Evolutionary conservation across 345 rosid genomes (phyloP).

Genomic region (Sisymbrium altissimum): DNA sequence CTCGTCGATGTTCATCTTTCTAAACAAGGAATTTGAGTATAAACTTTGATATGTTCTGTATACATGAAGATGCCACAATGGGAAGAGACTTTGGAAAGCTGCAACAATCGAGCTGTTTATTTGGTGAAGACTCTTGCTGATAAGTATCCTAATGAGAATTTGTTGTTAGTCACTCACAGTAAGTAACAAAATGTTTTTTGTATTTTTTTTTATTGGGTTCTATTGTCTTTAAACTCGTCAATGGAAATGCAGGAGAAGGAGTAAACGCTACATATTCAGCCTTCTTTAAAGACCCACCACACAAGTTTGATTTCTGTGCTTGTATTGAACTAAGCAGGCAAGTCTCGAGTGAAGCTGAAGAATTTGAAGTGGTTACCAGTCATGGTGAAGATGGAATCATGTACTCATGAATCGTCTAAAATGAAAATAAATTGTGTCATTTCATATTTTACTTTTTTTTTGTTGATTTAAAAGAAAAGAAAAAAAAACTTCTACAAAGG

Average conservation of each 20-base stretch:
- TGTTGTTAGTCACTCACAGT: conserved; percentile 84
- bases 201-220: too few relatives aligned
- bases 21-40: too few relatives aligned
- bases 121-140: conserved; percentile 54
- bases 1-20: too few relatives aligned
- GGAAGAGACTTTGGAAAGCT: conserved; percentile 45
- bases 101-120: conserved; percentile 48
- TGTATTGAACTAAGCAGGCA: background rate
- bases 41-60: conserved; percentile 4
- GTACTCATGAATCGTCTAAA: too few relatives aligned
- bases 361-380: background rate
- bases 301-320: background rate
- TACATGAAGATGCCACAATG: conserved; percentile 70
- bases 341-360: background rate
- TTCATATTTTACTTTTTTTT: too few relatives aligned
- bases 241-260: conserved; percentile 46
- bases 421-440: too few relatives aligned
- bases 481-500: too few relatives aligned
- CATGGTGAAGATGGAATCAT: background rate
- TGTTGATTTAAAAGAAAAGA: too few relatives aligned
- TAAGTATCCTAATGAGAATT: conserved; percentile 70
- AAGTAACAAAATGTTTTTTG: conserved; percentile 3
- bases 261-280: conserved; percentile 45
- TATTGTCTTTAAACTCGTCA: too few relatives aligned
- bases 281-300: background rate